A percentile compares a stretch with the other conserved stretches of the same genome.
Conservation (phyloP, 2,329 filamentous ascomycete species). For the Calonectria henricotiae region DNA sequence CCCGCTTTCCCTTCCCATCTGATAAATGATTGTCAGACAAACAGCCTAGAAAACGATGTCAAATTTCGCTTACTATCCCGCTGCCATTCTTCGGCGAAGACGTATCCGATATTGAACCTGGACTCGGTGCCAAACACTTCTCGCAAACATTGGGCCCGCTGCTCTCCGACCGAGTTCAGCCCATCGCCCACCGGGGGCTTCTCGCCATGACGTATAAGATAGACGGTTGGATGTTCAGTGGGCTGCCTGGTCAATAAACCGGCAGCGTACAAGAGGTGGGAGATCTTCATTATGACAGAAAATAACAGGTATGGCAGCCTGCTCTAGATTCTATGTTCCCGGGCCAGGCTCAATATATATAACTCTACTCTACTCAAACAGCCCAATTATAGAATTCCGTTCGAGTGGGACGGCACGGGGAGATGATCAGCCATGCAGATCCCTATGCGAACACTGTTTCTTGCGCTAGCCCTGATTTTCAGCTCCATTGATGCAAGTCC, state of each 20-base stretch:
- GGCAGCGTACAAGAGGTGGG: neutral
- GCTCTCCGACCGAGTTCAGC: constrained; percentile 3
- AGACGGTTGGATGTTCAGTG: neutral
- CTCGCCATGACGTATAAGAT: constrained; percentile 14
- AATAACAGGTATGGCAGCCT: neutral
- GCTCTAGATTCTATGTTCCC: neutral
- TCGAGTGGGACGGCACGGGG: constrained; percentile 11
- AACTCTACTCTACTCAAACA: neutral
- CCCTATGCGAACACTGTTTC: neutral
- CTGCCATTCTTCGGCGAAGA: constrained; percentile 14
- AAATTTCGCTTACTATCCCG: neutral
- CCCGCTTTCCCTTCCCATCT: constrained; percentile 9
- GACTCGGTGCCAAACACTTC: neutral
- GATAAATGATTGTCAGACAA: neutral
- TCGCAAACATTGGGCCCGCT: constrained; percentile 15
- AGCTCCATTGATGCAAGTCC: neutral
- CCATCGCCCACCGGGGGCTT: constrained; percentile 7
- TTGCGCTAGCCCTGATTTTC: neutral
- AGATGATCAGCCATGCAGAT: constrained; percentile 6
- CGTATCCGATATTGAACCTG: neutral
- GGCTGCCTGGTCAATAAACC: neutral
- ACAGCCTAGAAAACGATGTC: neutral
- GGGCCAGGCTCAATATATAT: constrained; percentile 5
- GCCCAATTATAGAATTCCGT: neutral
- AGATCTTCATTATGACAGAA: constrained; percentile 6